Percentiles rank a stretch among this genome's conserved stretches.
phyloP scores from a whole-genome alignment of 2,329 filamentous ascomycete species.

The Bipolaris sorokiniana region DNA sequence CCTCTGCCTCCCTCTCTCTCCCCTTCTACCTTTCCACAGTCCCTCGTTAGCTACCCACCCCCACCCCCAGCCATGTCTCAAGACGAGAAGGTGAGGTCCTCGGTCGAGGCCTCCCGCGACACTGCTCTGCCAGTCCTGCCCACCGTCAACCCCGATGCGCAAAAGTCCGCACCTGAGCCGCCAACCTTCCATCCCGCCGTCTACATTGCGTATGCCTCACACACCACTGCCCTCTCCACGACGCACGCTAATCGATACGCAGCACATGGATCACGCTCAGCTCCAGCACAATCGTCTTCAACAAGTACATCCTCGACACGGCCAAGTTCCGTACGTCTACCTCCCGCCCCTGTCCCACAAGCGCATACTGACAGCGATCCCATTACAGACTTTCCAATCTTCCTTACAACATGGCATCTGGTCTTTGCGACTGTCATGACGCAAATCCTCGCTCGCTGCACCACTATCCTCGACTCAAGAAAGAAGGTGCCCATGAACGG shows the following conservation, averaged over 20 bases:
- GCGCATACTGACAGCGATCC: constrained; percentile 35
- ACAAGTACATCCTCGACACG: constrained; percentile 96
- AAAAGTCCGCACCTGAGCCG: constrained; percentile 68
- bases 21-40: constrained; percentile 19
- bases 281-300: constrained; percentile 96
- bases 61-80: constrained; percentile 57
- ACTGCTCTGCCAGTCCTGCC: constrained; percentile 70
- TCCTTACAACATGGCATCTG: constrained; percentile 90
- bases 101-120: constrained; percentile 74
- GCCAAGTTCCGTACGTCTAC: constrained; percentile 76
- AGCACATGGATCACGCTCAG: constrained; percentile 93
- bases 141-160: constrained; percentile 75
- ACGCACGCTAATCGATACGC: constrained; percentile 32
- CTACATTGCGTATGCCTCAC: constrained; percentile 71
- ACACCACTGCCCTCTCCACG: constrained; percentile 48
- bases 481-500: constrained; percentile 98
- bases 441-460: constrained; percentile 89
- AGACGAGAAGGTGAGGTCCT: constrained; percentile 81
- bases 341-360: constrained; percentile 1
- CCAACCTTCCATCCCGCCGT: constrained; percentile 76
- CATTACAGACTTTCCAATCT: constrained; percentile 58
- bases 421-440: constrained; percentile 93
- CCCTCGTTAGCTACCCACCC: constrained; percentile 27
- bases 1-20: constrained; percentile 9
- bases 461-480: constrained; percentile 85